Conservation (phyloP, 305 asterid genomes). For the Rubia occidens region DNA sequence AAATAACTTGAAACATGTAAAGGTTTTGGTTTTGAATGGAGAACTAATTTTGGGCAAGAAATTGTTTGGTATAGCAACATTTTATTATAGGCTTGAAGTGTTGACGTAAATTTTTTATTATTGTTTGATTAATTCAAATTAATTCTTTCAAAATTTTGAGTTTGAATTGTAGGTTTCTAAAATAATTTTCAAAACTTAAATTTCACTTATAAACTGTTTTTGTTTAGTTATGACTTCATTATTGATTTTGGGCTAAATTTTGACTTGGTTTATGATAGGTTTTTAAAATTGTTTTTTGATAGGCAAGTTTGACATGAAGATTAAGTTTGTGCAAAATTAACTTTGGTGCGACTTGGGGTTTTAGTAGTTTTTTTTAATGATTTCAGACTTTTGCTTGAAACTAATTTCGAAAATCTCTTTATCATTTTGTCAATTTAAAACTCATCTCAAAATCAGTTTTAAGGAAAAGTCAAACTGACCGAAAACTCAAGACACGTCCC, state of each 20-base stretch:
- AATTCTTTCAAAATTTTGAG: too few relatives aligned
- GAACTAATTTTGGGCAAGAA: not conserved
- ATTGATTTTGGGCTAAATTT: not conserved
- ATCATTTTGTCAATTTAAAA: not conserved
- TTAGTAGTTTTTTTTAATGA: too few relatives aligned
- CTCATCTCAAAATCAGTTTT: not conserved
- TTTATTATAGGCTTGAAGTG: not conserved
- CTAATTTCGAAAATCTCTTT: not conserved
- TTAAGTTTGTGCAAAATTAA: not conserved
- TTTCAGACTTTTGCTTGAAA: not conserved
- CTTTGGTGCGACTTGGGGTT: not conserved
- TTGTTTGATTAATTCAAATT: too few relatives aligned
- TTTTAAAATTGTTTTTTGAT: not conserved
- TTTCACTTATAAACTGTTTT: not conserved
- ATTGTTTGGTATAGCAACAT: not conserved
- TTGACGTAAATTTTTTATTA: not conserved
- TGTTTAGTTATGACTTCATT: not conserved
- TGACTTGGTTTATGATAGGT: not conserved
- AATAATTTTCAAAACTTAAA: too few relatives aligned
- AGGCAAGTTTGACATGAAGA: not conserved
- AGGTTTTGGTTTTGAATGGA: not conserved
- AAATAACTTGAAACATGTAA: not conserved
- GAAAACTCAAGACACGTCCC: too few relatives aligned
- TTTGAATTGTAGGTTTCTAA: too few relatives aligned
- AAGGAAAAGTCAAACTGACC: too few relatives aligned